Conservation (phyloP, 306 rosid genomes). For the Prunus dulcis region DNA sequence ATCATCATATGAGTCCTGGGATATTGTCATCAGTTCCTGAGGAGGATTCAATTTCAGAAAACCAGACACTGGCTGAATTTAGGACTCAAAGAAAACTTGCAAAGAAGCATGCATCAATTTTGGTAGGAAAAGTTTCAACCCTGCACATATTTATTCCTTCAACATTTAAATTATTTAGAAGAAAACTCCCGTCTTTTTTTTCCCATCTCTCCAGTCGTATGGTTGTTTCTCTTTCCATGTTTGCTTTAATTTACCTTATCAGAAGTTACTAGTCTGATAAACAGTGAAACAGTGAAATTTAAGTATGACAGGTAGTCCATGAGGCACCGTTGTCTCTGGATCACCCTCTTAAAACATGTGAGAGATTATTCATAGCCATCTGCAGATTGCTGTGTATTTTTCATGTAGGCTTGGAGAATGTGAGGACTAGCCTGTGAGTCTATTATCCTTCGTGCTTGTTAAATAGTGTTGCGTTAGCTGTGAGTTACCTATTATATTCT, state of each 20-base stretch:
- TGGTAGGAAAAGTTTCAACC: neutral
- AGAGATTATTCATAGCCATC: neutral
- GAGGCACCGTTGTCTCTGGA: neutral
- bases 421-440: neutral
- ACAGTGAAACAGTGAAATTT: neutral
- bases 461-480: neutral
- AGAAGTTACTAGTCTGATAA: neutral
- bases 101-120: constrained; percentile 49
- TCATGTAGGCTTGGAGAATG: neutral
- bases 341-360: neutral
- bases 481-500: neutral
- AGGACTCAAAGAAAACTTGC: constrained; percentile 41
- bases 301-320: neutral
- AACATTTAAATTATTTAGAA: neutral
- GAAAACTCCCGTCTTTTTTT: neutral
- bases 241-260: neutral
- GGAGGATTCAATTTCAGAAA: constrained; percentile 37
- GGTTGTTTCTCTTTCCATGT: neutral
- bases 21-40: constrained; percentile 42
- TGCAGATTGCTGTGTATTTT: neutral
- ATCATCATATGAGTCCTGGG: constrained; percentile 30
- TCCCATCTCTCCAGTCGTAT: neutral
- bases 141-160: neutral
- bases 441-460: neutral
- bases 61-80: constrained; percentile 43